phyloP scores from a whole-genome alignment of 345 rosid genomes.

The Corymbia maculata region DNA sequence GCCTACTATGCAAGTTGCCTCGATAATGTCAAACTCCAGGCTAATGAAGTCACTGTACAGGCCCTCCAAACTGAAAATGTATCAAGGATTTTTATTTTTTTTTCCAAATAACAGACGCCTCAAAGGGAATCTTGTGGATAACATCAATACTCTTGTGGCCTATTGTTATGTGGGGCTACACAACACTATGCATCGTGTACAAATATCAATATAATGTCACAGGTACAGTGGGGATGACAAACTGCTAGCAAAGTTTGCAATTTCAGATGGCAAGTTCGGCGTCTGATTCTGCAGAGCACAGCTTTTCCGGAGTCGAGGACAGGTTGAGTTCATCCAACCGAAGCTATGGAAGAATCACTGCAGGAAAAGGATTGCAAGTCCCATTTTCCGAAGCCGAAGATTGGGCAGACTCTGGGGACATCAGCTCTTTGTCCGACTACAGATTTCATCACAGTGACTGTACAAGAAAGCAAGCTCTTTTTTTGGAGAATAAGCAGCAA shows the following conservation, averaged over 20 bases:
- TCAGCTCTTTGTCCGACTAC: not conserved
- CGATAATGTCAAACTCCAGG: not conserved
- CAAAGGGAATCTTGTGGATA: not conserved
- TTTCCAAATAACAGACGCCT: not conserved
- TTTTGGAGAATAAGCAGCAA: slow-evolving; percentile 9
- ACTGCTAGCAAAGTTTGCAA: not conserved
- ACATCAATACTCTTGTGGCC: not conserved
- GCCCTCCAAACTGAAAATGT: not conserved
- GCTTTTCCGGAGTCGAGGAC: slow-evolving; percentile 4
- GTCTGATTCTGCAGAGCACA: not conserved
- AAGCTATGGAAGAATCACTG: not conserved
- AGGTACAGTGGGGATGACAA: not conserved
- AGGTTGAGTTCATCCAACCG: slow-evolving; percentile 4
- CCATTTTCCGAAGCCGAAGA: not conserved
- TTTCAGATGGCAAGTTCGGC: slow-evolving; percentile 1
- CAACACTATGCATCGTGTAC: not conserved
- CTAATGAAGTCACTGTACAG: not conserved
- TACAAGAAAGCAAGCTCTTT: not conserved
- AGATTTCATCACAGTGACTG: slow-evolving; percentile 4
- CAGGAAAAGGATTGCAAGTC: not conserved
- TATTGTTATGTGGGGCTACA: not conserved
- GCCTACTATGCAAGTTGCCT: not conserved
- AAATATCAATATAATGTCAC: not conserved
- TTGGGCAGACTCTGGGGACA: not conserved
- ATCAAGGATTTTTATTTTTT: not conserved